phyloP scores from a whole-genome alignment of 495 filamentous ascomycete species.

The Schizothecium vesticola region DNA sequence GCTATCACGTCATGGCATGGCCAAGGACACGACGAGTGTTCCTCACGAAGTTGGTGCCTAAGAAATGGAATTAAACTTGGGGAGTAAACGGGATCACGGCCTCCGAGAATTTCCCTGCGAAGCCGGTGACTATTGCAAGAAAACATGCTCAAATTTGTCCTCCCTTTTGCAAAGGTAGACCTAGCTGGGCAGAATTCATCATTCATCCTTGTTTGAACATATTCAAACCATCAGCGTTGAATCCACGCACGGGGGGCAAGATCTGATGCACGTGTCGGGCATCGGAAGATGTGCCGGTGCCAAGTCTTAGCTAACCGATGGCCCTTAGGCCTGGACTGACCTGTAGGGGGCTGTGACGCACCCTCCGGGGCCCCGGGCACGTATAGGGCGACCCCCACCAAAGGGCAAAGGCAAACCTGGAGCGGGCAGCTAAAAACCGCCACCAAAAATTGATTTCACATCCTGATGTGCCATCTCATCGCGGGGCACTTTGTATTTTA shows the following conservation, averaged over 20 bases:
- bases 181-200: too few relatives aligned
- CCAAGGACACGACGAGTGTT: not conserved
- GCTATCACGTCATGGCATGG: not conserved
- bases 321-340: not conserved
- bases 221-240: too few relatives aligned
- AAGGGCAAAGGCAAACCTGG: slow-evolving; percentile 5
- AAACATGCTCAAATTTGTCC: not conserved
- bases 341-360: slow-evolving; percentile 18
- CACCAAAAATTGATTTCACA: slow-evolving; percentile 24
- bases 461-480: not conserved
- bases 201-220: too few relatives aligned
- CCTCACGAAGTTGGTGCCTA: not conserved
- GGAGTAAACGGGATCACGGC: too few relatives aligned
- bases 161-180: not conserved
- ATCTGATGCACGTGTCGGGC: not conserved
- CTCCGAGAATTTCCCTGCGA: too few relatives aligned
- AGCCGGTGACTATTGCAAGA: too few relatives aligned
- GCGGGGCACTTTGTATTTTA: slow-evolving; percentile 9
- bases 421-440: slow-evolving; percentile 17
- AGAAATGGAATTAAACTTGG: too few relatives aligned
- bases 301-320: slow-evolving; percentile 5
- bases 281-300: slow-evolving; percentile 7
- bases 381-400: slow-evolving; percentile 17
- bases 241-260: not conserved
- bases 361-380: not conserved